Evolutionary conservation across 2,329 filamentous ascomycete species (phyloP).

Genomic region (Bipolaris zeicola): DNA sequence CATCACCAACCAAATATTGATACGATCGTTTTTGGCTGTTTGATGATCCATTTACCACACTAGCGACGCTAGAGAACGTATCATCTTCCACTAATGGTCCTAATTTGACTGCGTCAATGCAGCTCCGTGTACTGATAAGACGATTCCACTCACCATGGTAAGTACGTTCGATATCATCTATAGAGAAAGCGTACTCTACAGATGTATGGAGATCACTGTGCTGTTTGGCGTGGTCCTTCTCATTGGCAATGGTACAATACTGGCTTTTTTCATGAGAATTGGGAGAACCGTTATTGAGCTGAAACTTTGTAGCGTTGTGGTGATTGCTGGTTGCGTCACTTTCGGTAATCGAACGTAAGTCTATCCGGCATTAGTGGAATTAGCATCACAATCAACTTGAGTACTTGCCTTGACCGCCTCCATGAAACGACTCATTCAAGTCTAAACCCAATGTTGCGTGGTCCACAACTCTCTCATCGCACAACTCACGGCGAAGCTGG

Average conservation of each 20-base stretch:
- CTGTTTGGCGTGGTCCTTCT: background rate
- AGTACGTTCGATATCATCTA: slow-evolving; percentile 7
- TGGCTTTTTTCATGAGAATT: background rate
- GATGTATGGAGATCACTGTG: background rate
- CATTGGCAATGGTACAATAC: background rate
- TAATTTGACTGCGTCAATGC: slow-evolving; percentile 10
- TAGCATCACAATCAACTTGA: background rate
- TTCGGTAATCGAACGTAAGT: background rate
- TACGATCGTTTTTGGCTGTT: no score
- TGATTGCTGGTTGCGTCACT: background rate
- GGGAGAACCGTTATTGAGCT: background rate
- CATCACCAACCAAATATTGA: no score
- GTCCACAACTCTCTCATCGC: background rate
- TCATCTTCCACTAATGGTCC: slow-evolving; percentile 8
- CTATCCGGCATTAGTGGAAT: background rate
- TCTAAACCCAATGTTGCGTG: background rate
- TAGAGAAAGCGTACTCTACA: slow-evolving; percentile 14
- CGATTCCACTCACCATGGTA: slow-evolving; percentile 17
- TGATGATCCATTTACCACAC: slow-evolving; percentile 4
- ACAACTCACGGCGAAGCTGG: background rate
- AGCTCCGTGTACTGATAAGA: slow-evolving; percentile 9
- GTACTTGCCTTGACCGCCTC: slow-evolving; percentile 1
- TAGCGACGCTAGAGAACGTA: slow-evolving; percentile 6
- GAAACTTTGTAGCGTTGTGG: background rate
- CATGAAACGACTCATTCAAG: background rate